These are phyloP conservation scores for Didymella pinodella DNA, from an alignment of 2,329 filamentous ascomycete species.

Conservation along the genomic window DNA sequence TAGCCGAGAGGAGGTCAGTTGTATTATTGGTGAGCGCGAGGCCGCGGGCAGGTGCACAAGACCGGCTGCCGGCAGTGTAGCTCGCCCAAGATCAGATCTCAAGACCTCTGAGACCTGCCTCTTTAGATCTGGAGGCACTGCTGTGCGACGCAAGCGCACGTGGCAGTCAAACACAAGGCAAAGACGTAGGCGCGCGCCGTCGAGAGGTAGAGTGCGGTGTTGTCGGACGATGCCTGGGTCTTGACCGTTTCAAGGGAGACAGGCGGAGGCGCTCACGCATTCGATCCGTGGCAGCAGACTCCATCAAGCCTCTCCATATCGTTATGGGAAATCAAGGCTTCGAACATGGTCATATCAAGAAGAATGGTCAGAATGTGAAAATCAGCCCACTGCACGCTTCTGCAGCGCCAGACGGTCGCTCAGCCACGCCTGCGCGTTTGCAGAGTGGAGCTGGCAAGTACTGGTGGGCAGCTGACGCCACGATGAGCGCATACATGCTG, in stretches of 20 bases:
- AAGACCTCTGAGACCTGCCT: conserved; percentile 18
- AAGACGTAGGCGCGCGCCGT: conserved; percentile 6
- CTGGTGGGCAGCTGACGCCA: conserved; percentile 14
- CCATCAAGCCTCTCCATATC: background rate
- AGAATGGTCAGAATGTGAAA: background rate
- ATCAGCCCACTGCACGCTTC: background rate
- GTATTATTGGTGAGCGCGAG: background rate
- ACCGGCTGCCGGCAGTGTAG: conserved; percentile 15
- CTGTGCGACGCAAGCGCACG: conserved; percentile 9
- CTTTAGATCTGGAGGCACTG: conserved; percentile 5
- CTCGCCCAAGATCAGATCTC: conserved; percentile 14
- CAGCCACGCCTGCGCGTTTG: conserved; percentile 9
- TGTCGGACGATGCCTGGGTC: conserved; percentile 2
- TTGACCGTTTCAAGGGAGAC: conserved; percentile 1
- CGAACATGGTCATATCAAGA: background rate
- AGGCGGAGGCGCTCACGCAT: background rate
- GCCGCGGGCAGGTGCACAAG: conserved; percentile 6
- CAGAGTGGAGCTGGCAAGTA: conserved; percentile 4
- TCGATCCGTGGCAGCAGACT: background rate
- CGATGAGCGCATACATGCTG: conserved; percentile 18
- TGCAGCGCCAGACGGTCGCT: background rate
- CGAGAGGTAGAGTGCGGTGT: conserved; percentile 6
- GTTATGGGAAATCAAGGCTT: background rate
- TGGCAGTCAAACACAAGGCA: conserved; percentile 1
- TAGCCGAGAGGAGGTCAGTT: background rate